These are phyloP conservation scores for Nitzschia palea DNA, from an alignment of 108 stramenopile species.

Conservation along the genomic window DNA sequence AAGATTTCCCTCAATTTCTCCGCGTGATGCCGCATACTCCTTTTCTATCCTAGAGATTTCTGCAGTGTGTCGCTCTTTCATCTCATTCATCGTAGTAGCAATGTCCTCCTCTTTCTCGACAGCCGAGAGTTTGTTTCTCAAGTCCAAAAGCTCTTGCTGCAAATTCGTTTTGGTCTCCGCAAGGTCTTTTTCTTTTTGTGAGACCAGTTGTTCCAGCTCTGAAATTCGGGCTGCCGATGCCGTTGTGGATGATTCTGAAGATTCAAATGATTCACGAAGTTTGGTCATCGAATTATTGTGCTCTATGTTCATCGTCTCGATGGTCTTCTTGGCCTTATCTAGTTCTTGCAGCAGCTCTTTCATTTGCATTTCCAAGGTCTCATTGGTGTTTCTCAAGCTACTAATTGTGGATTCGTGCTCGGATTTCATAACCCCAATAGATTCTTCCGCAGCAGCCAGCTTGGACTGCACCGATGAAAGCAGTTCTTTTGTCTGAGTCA, in stretches of 20 bases:
- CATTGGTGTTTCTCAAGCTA: neutral
- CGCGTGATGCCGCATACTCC: slow-evolving; percentile 36
- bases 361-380: neutral
- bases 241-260: neutral
- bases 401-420: neutral
- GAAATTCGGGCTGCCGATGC: neutral
- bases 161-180: neutral
- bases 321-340: slow-evolving; percentile 6
- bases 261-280: slow-evolving; percentile 6
- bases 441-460: neutral
- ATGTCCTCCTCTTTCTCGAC: slow-evolving; percentile 19
- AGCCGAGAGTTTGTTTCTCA: slow-evolving; percentile 12
- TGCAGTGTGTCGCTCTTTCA: slow-evolving; percentile 4
- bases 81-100: slow-evolving; percentile 3
- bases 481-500: neutral
- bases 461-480: slow-evolving; percentile 5
- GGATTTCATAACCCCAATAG: neutral
- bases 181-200: slow-evolving; percentile 14
- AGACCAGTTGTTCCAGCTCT: slow-evolving; percentile 8
- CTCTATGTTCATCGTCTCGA: slow-evolving; percentile 13
- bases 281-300: slow-evolving; percentile 10
- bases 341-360: neutral
- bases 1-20: slow-evolving; percentile 31
- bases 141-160: slow-evolving; percentile 13
- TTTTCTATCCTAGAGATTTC: slow-evolving; percentile 14